Evolutionary conservation across 2,329 filamentous ascomycete genomes (phyloP).

Genomic region (Hysterium pulicare): DNA sequence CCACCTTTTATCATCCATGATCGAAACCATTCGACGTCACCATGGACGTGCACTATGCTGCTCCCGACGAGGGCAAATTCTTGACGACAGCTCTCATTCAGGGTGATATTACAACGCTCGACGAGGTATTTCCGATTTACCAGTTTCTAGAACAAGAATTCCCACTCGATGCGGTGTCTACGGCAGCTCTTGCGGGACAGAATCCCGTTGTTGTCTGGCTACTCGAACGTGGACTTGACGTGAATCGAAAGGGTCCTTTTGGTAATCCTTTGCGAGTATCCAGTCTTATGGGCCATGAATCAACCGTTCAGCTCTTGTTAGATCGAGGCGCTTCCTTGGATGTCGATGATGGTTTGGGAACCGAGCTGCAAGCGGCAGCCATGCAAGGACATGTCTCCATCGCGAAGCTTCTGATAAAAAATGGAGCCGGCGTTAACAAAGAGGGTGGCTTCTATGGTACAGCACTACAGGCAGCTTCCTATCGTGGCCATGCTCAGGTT

Average conservation of each 20-base stretch:
- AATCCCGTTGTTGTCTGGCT: not conserved
- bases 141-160: too few species aligned
- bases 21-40: too few species aligned
- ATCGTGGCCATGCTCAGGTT: not conserved
- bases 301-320: not conserved
- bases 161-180: too few species aligned
- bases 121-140: too few species aligned
- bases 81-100: too few species aligned
- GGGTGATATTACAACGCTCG: too few species aligned
- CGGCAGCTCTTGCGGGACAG: not conserved
- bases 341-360: not conserved
- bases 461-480: not conserved
- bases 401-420: not conserved
- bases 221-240: not conserved
- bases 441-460: not conserved
- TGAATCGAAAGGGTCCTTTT: not conserved
- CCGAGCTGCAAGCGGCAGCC: not conserved
- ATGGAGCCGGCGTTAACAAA: not conserved
- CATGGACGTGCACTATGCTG: too few species aligned
- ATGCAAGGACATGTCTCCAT: not conserved
- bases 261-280: not conserved
- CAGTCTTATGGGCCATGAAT: not conserved
- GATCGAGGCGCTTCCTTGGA: not conserved
- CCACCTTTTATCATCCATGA: too few species aligned
- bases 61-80: too few species aligned